Evolutionary conservation across 1,284 basidiomycete genomes (phyloP), one percentile per base, ranked within the genome.

Genomic region (Ustilago tritici): DNA sequence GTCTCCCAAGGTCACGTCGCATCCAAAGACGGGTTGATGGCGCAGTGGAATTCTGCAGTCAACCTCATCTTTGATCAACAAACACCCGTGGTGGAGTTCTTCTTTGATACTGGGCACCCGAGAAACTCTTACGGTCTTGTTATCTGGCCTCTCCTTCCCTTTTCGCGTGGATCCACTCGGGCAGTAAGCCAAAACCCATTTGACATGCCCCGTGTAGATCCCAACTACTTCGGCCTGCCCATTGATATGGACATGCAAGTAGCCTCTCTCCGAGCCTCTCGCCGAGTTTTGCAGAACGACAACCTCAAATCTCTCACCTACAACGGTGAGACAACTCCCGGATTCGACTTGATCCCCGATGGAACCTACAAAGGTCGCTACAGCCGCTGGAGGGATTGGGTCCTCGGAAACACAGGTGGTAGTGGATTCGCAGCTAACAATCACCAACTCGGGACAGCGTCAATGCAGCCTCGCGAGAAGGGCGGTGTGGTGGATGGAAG

Each of bases 391-490:
- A 67, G 69, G n/a, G 66, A 57, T 1, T 88, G 87, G 87, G 79
- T 83, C 38, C 63, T 85, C 69, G 62, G 86, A 70, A 68, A 70
- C 28, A 58, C 82, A 80, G 76, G 85, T 76, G 65, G 64, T 7
- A 36, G 35, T 72, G 87, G 87, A 59, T 81, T 46, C n/a, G 15
- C 53, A 5, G 53, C 61, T 32, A 89, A 90, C n/a, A 87, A 87
- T 23, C 90, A 91, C 83, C 91, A 90, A 5, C 88, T 92, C 52
- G 91, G 89, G 0, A 91, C 91, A 0, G 88, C 88, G 2, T 87
- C 90, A 4, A 91, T 92, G 91, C 91, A 91, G 89, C 86, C 85
- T 46, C 87, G 88, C 38, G 87, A 87, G 2, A 87, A 90, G 5
- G 91, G 91, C 35, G 91, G 91, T 81, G 85, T 82, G 70, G 88